A percentile compares a stretch with the other conserved stretches of the same genome.
Evolutionary conservation across 148 eudicot genomes (phyloP).

Genomic region (Persicaria tinctoria): DNA sequence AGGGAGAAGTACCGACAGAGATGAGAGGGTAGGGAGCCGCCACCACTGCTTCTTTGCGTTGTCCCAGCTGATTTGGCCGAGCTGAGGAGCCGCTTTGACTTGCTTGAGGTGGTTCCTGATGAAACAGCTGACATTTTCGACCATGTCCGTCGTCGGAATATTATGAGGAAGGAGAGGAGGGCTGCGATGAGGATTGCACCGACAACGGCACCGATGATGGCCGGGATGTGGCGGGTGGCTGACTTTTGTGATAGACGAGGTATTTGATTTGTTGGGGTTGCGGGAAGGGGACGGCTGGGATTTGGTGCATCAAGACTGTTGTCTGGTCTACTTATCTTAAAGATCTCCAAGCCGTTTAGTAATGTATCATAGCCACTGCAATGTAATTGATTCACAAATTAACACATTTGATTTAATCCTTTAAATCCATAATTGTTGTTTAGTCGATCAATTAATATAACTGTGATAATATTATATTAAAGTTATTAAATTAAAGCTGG

Average conservation of each 20-base stretch:
- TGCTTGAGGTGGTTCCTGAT: neutral
- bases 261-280: neutral
- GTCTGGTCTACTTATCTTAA: constrained; percentile 30
- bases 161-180: neutral
- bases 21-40: neutral
- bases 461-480: neutral
- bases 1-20: constrained; percentile 14
- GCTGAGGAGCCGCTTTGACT: neutral
- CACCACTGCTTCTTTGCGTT: neutral
- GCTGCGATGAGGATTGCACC: neutral
- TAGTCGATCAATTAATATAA: too few relatives aligned
- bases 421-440: too few relatives aligned
- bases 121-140: neutral
- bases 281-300: neutral
- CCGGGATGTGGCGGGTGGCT: neutral
- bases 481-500: neutral
- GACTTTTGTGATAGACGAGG: neutral
- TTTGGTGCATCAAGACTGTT: constrained; percentile 33
- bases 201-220: neutral
- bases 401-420: neutral
- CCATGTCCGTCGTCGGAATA: neutral
- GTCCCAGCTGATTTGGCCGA: neutral
- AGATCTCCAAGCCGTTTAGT: constrained; percentile 35
- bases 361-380: constrained; percentile 10
- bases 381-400: too few relatives aligned